These are phyloP conservation scores for Lecanicillium sp. DNA, from an alignment of 2,329 filamentous ascomycete species.

Conservation along the genomic window DNA sequence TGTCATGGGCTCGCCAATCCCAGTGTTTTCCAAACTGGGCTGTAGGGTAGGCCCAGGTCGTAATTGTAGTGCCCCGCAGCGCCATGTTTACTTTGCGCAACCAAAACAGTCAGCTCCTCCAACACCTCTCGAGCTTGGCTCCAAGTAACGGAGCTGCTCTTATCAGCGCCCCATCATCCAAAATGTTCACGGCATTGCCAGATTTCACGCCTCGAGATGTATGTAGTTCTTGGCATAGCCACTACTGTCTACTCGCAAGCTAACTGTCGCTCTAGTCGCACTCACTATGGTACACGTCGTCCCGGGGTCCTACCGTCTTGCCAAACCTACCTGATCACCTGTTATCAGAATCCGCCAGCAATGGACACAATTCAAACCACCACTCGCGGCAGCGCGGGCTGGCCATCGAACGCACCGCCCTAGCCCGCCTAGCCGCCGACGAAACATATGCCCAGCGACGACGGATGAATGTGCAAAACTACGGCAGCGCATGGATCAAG, in stretches of 20 bases:
- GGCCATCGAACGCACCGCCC: conserved; percentile 47
- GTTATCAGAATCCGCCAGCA: conserved; percentile 18
- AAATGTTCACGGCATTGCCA: conserved; percentile 56
- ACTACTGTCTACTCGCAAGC: neutral
- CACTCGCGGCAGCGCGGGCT: conserved; percentile 31
- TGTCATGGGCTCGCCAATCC: no score
- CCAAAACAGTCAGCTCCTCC: no score
- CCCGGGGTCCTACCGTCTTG: conserved; percentile 39
- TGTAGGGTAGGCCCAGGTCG: no score
- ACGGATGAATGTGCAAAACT: conserved; percentile 74
- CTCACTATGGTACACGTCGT: conserved; percentile 64
- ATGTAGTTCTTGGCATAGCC: conserved; percentile 21
- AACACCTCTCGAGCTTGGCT: no score
- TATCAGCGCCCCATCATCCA: conserved; percentile 6
- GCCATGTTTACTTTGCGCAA: neutral
- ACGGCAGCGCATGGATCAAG: conserved; percentile 83
- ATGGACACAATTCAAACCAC: conserved; percentile 22
- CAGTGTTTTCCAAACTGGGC: no score
- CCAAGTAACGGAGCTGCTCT: no score
- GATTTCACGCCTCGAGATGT: conserved; percentile 65
- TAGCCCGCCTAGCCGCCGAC: conserved; percentile 65
- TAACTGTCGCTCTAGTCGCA: conserved; percentile 49
- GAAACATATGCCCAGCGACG: conserved; percentile 70
- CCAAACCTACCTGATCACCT: conserved; percentile 24
- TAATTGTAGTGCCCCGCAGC: no score